Conservation (phyloP, 2,329 filamentous ascomycete species). For the Aulographum hederae region DNA sequence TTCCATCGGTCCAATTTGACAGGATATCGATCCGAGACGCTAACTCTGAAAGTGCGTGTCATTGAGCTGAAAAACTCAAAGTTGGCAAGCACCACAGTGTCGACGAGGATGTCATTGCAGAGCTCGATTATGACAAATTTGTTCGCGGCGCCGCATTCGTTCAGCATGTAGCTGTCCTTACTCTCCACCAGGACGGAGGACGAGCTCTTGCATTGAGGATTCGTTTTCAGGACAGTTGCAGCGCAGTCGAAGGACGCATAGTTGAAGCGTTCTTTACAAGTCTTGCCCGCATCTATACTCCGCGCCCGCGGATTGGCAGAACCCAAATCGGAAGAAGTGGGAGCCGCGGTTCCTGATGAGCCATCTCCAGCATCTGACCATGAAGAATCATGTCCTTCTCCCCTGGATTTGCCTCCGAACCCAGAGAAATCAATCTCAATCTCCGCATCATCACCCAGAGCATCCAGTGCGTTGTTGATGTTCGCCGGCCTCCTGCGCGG, state of each 20-base stretch:
- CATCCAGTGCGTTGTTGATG: slow-evolving; percentile 53
- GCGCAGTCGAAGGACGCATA: slow-evolving; percentile 96
- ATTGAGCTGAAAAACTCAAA: slow-evolving; percentile 99
- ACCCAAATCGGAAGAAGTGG: neutral
- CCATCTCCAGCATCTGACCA: slow-evolving; percentile 7
- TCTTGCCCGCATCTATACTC: slow-evolving; percentile 88
- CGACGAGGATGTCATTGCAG: slow-evolving; percentile 70
- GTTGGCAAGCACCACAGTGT: slow-evolving; percentile 93
- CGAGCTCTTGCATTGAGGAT: slow-evolving; percentile 67
- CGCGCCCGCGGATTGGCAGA: slow-evolving; percentile 29
- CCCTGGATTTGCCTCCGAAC: slow-evolving; percentile 35
- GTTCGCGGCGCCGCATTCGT: slow-evolving; percentile 69
- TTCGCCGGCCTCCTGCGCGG: slow-evolving; percentile 28
- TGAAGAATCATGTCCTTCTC: too few relatives aligned
- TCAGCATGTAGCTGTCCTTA: slow-evolving; percentile 96
- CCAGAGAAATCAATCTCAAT: slow-evolving; percentile 57
- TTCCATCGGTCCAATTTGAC: slow-evolving; percentile 88
- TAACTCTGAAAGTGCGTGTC: slow-evolving; percentile 77
- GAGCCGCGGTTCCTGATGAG: slow-evolving; percentile 9
- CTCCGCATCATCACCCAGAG: slow-evolving; percentile 72
- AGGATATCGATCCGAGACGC: slow-evolving; percentile 86
- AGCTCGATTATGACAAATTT: slow-evolving; percentile 93
- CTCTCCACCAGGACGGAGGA: slow-evolving; percentile 87
- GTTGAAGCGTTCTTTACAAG: slow-evolving; percentile 93
- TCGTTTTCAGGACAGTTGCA: slow-evolving; percentile 81